Conservation (phyloP, 202 grass and related monocot genomes). For the Schoenoplectus tabernaemontani region DNA sequence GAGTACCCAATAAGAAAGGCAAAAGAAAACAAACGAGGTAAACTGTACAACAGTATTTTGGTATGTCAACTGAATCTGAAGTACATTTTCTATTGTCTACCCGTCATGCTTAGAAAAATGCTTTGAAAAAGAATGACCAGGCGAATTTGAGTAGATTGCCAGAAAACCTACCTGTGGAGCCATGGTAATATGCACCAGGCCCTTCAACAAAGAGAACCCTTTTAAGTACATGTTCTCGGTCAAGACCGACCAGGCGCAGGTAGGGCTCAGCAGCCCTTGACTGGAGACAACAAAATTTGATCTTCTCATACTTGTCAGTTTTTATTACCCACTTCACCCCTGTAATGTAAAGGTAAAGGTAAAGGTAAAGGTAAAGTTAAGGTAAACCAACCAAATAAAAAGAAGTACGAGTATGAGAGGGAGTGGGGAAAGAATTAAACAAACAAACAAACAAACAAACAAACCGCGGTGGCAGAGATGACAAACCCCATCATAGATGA, state of each 20-base stretch:
- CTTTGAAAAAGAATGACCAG: too few relatives aligned
- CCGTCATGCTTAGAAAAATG: neutral
- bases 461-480: constrained; percentile 90
- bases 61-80: neutral
- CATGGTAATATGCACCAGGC: constrained; percentile 65
- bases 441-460: neutral
- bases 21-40: neutral
- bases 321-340: constrained; percentile 83
- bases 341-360: constrained; percentile 17
- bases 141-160: neutral
- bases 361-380: neutral
- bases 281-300: constrained; percentile 92
- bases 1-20: neutral
- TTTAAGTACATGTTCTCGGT: constrained; percentile 60
- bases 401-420: neutral
- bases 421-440: constrained; percentile 3
- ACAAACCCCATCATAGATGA: constrained; percentile 96
- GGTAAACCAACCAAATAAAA: neutral
- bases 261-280: constrained; percentile 80
- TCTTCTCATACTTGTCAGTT: constrained; percentile 73
- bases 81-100: neutral
- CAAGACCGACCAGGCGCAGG: constrained; percentile 55
- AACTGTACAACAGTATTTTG: neutral
- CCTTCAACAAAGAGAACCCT: constrained; percentile 84
- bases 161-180: constrained; percentile 55